Percentiles rank a stretch among this genome's conserved stretches.
phyloP scores from a whole-genome alignment of 495 filamentous ascomycete species.

The Ramalina intermedia region DNA sequence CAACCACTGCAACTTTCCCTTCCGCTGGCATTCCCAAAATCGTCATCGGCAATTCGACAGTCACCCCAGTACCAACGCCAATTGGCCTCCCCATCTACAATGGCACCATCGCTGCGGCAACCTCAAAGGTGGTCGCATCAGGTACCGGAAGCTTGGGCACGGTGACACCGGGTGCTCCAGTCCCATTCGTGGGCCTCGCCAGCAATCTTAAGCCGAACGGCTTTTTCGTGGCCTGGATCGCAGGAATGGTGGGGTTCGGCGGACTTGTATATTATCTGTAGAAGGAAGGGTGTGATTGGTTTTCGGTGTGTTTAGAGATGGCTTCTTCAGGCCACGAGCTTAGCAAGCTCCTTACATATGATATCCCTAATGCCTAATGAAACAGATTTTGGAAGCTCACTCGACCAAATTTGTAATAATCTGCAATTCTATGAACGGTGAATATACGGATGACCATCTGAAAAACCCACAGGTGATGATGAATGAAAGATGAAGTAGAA shows the following conservation, averaged over 20 bases:
- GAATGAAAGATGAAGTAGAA: too few species aligned
- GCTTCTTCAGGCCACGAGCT: too few species aligned
- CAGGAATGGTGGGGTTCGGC: conserved; percentile 5
- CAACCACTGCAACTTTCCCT: conserved; percentile 4
- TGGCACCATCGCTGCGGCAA: neutral
- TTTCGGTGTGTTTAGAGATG: too few species aligned
- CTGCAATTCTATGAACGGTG: too few species aligned
- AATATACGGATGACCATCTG: too few species aligned
- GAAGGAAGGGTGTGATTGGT: neutral
- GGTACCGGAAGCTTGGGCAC: neutral
- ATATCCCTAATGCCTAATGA: too few species aligned
- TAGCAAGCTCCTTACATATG: too few species aligned
- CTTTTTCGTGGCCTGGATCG: conserved; percentile 8
- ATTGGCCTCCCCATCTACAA: conserved; percentile 5
- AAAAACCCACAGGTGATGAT: too few species aligned
- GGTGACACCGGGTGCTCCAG: neutral
- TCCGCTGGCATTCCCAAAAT: conserved; percentile 9
- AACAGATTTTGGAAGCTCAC: too few species aligned
- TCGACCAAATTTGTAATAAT: too few species aligned
- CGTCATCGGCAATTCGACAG: conserved; percentile 12
- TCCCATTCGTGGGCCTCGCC: conserved; percentile 3
- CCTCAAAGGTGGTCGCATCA: neutral
- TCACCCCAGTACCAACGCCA: conserved; percentile 10
- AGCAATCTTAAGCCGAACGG: neutral
- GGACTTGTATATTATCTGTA: conserved; percentile 10